Evolutionary conservation across 1,284 basidiomycete genomes (phyloP).

Genomic region (Porogramme epimiltina): DNA sequence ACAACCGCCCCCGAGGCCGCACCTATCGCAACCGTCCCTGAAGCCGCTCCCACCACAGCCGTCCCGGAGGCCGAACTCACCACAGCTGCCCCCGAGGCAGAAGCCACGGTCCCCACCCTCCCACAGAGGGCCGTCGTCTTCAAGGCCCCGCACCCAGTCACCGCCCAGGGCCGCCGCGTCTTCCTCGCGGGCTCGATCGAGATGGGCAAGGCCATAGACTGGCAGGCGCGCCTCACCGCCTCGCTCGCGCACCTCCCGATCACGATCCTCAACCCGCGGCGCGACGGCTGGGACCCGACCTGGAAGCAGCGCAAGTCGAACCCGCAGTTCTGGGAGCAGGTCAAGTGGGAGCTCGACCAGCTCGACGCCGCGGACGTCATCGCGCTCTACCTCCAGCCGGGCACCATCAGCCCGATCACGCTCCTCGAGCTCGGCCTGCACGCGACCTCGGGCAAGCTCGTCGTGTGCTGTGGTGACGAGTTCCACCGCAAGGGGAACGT

Average conservation of each 20-base stretch:
- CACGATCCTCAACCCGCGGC: slow-evolving; percentile 9
- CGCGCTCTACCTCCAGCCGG: slow-evolving; percentile 3
- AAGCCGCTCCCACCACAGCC: no score
- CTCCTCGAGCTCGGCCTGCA: slow-evolving; percentile 12
- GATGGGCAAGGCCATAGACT: background rate
- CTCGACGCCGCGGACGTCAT: slow-evolving; percentile 4
- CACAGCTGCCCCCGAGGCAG: no score
- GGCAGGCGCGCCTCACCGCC: slow-evolving; percentile 1
- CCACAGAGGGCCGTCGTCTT: no score
- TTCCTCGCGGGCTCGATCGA: slow-evolving; percentile 13
- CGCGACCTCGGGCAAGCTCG: background rate
- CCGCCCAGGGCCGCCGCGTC: background rate
- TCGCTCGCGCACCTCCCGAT: background rate
- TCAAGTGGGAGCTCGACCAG: slow-evolving; percentile 9
- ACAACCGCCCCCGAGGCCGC: no score
- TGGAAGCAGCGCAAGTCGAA: slow-evolving; percentile 4
- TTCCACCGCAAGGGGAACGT: slow-evolving; percentile 6
- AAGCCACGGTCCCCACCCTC: no score
- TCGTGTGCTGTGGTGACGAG: slow-evolving; percentile 4
- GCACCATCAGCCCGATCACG: slow-evolving; percentile 2
- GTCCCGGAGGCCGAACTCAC: no score
- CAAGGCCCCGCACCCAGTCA: background rate
- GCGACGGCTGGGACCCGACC: slow-evolving; percentile 1
- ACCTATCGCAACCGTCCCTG: no score
- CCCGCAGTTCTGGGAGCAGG: slow-evolving; percentile 1